These are phyloP conservation scores for Hypoxylon intermedium DNA, from an alignment of 495 filamentous ascomycete species.

Conservation along the genomic window DNA sequence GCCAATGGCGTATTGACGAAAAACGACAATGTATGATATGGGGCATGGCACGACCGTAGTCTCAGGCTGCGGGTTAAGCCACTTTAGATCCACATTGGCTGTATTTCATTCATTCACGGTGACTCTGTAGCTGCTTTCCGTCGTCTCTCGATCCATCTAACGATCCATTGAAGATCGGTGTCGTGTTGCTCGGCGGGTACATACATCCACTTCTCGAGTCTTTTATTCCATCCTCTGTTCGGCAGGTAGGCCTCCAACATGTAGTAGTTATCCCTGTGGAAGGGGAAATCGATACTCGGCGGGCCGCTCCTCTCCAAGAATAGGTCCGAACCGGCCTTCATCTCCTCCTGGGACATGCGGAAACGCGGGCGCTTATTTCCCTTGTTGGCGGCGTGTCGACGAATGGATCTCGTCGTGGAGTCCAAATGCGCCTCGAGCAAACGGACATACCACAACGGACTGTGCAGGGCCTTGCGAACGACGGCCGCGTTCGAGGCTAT, in stretches of 20 bases:
- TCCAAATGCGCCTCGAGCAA: conserved; percentile 60
- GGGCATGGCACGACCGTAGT: too few relatives aligned
- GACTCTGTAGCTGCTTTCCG: not conserved
- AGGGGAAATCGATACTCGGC: conserved; percentile 57
- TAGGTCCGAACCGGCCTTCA: conserved; percentile 48
- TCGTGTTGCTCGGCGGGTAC: conserved; percentile 53
- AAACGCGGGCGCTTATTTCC: conserved; percentile 56
- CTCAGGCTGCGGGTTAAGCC: too few relatives aligned
- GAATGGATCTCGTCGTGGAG: conserved; percentile 57
- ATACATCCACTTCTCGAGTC: conserved; percentile 54
- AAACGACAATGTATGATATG: too few relatives aligned
- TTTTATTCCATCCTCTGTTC: conserved; percentile 52
- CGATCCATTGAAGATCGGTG: conserved; percentile 44
- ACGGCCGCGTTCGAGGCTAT: conserved; percentile 47
- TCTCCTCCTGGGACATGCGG: conserved; percentile 55
- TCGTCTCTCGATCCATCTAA: conserved; percentile 29
- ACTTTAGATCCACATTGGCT: not conserved
- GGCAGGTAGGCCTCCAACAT: conserved; percentile 60
- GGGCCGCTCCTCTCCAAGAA: conserved; percentile 58
- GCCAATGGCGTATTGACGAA: too few relatives aligned
- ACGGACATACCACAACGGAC: conserved; percentile 56
- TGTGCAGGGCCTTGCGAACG: conserved; percentile 50
- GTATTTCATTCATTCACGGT: not conserved
- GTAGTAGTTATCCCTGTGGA: conserved; percentile 62
- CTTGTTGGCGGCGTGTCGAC: conserved; percentile 54